Evolutionary conservation across 1,139 yeast genomes (phyloP), one percentile per base, ranked within the genome.

Genomic region (Pneumocystis jirovecii): DNA sequence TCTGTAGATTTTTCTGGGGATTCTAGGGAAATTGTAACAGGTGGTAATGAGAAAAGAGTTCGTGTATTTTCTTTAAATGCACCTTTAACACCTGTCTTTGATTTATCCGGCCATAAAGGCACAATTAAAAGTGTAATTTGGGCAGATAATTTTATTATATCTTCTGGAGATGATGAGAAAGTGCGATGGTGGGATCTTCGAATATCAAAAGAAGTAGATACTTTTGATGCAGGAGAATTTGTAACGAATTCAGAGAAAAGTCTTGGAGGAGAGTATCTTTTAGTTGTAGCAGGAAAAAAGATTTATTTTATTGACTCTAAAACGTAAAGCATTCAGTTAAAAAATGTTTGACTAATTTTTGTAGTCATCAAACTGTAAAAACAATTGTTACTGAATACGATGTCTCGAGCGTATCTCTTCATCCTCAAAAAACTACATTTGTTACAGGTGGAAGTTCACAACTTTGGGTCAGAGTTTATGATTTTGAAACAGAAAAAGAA

Each of bases 401-500:
- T 21, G 73, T 74, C 31, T 72, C 75, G 3, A 73, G 76, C 1
- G 74, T 72, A 21, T 68, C 73, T 39, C 65, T 76, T 25, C 70
- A 70, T 60, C 69, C 70, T 1, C 72, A 69, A 39, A 65, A 68
- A 19, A 68, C 70, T 7, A 70, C 68, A 65, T 70, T 76, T 60
- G 69, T 73, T 17, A 74, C 77, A 1, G 78, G 78, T 5, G 70
- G 73, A 42, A 59, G 72, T 12, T 66, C 68, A 0, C 78, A 76
- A 60, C 74, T 77, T 1, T 75, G 77, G 76, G 75, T 75, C 10
- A 69, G 78, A 6, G 67, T 75, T 10, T 75, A 76, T 66, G 75
- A 73, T 61, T 71, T 70, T 63, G 70, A 67, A 19, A 68, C 74
- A 17, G 76, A 75, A 3, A 68, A 70, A 60, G 69, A 73, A 31